Evolutionary conservation across 2,329 filamentous ascomycete species (phyloP).

Genomic region (Fusarium setosum): DNA sequence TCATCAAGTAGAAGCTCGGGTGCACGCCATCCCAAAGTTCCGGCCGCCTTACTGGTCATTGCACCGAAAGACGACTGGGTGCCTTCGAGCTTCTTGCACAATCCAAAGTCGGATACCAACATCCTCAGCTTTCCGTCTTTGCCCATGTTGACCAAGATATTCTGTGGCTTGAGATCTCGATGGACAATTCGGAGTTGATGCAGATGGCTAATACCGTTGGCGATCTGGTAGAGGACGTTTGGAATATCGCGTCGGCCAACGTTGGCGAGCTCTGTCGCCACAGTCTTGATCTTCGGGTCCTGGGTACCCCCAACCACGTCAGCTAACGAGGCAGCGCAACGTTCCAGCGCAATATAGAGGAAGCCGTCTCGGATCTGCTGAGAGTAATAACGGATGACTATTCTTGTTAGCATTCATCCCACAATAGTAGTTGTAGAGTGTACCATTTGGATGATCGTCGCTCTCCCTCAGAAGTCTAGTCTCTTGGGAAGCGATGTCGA

Average conservation of each 20-base stretch:
- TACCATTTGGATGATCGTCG: slow-evolving; percentile 91
- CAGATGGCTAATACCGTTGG: slow-evolving; percentile 87
- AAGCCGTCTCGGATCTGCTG: slow-evolving; percentile 91
- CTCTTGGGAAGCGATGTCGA: slow-evolving; percentile 94
- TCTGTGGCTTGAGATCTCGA: slow-evolving; percentile 96
- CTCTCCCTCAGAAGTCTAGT: slow-evolving; percentile 91
- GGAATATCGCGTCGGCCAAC: slow-evolving; percentile 82
- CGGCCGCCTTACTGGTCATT: slow-evolving; percentile 91
- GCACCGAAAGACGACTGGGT: slow-evolving; percentile 95
- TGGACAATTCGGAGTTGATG: slow-evolving; percentile 96
- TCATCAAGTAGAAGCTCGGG: slow-evolving; percentile 91
- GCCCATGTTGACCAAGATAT: slow-evolving; percentile 86
- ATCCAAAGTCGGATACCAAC: slow-evolving; percentile 95
- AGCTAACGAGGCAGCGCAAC: slow-evolving; percentile 92
- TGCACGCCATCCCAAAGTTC: slow-evolving; percentile 95
- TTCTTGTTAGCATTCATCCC: slow-evolving; percentile 24
- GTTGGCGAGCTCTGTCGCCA: slow-evolving; percentile 73
- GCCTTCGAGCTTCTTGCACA: slow-evolving; percentile 96
- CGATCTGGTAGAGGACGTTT: slow-evolving; percentile 87
- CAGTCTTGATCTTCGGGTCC: too few relatives aligned
- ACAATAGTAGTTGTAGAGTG: slow-evolving; percentile 13
- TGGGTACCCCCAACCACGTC: slow-evolving; percentile 86
- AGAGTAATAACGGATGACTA: slow-evolving; percentile 94
- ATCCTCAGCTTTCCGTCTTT: slow-evolving; percentile 80
- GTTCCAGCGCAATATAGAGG: slow-evolving; percentile 94